Base-by-base conservation (phyloP, 495 filamentous ascomycete species). In the Xylaria castorea region DNA sequence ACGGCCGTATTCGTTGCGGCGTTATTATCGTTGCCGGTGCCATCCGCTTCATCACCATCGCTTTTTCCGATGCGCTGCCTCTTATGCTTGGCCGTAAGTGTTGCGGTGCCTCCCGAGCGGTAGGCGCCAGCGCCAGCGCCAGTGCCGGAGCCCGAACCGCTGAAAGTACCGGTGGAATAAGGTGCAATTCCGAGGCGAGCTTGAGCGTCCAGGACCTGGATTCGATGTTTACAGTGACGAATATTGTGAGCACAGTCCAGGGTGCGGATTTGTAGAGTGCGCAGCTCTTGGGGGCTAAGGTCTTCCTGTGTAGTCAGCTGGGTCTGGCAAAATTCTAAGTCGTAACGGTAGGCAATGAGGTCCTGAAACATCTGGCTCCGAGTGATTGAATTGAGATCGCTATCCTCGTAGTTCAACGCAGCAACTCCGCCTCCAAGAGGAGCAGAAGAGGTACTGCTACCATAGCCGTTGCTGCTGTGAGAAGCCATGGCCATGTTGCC, bases 161-260 rank as follows among this genome's bases (percentile, higher is more conserved):
- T 20, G 25, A 66, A 22, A 51, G 53, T 1, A 34, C 38, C 20
- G 22, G 46, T 44, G 42, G 60, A 32, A 61, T 72, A 67, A 14
- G 70, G 62, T 25, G 62, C 63, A 36, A 66, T 38, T 42, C 62
- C 70, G 3, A 67, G 51, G 11, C 68, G 70, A 7, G 72, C 70
- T 44, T 78, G 75, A 3, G 60, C 73, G 34, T 79, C 74, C 1
- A 85, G 72, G 11, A 48, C 70, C 66, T 85, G 78, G 48, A 85
- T 81, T 5, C 79, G 75, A 65, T 85, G 81, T 53, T 75, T 75
- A 72, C 81, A 82, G 58, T 81, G 76, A 1, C 84, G 82, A 38
- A 85, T 82, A 70, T 83, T 82, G 68, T 85, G 83, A 27, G 74
- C 73, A 25, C 83, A 78, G 42, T 85, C 84, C 6, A 85, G 70